Evolutionary conservation across 768 basidiomycete genomes (phyloP).

Genomic region (Calocybe indica): DNA sequence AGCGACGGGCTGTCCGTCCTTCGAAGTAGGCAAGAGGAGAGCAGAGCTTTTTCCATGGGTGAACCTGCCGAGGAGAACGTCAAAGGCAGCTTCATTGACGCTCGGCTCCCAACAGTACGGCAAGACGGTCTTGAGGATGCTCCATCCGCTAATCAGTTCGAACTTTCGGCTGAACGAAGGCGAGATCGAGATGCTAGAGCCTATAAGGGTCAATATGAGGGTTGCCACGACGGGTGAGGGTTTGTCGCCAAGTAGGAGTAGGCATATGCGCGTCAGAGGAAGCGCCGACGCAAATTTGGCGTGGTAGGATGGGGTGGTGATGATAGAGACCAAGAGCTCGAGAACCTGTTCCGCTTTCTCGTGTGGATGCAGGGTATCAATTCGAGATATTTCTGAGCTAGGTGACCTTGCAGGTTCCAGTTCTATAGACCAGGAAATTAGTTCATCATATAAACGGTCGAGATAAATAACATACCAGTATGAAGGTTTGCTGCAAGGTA

Average conservation of each 20-base stretch:
- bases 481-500: conserved; percentile 81
- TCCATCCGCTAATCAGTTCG: conserved; percentile 84
- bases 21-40: conserved; percentile 15
- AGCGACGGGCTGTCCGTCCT: conserved; percentile 21
- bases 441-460: not conserved
- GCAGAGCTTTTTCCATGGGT: not conserved
- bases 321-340: conserved; percentile 53
- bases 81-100: conserved; percentile 65
- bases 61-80: conserved; percentile 57
- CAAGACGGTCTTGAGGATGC: conserved; percentile 59
- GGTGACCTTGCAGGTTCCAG: conserved; percentile 36
- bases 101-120: conserved; percentile 62
- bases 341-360: conserved; percentile 69
- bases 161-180: conserved; percentile 74
- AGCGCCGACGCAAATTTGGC: conserved; percentile 68
- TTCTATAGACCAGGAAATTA: conserved; percentile 9
- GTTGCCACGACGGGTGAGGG: conserved; percentile 55
- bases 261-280: conserved; percentile 71
- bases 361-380: conserved; percentile 41
- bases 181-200: conserved; percentile 46
- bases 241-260: conserved; percentile 76
- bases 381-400: conserved; percentile 47
- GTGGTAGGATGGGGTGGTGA: conserved; percentile 52
- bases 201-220: conserved; percentile 55
- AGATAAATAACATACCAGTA: conserved; percentile 38